Conservation (phyloP, 345 rosid genomes). For the Anastatica hierochuntica region DNA sequence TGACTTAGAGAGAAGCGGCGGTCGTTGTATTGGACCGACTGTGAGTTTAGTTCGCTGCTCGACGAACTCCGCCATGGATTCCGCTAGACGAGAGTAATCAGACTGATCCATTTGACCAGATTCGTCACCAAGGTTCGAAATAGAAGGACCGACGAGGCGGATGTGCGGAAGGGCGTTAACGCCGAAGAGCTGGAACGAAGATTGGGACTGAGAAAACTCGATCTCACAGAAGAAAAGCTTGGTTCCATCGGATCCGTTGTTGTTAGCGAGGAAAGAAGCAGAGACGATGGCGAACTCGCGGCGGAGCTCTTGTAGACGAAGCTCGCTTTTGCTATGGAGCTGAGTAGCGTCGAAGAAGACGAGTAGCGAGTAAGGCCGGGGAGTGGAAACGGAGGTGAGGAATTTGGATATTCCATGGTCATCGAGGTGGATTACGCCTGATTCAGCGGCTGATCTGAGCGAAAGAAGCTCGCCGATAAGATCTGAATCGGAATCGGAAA, state of each 20-base stretch:
- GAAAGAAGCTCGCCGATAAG: conserved; percentile 44
- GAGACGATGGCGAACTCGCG: conserved; percentile 64
- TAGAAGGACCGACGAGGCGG: conserved; percentile 55
- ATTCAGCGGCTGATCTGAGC: conserved; percentile 51
- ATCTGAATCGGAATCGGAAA: conserved; percentile 35
- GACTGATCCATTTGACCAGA: conserved; percentile 67
- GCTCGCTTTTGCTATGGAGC: conserved; percentile 51
- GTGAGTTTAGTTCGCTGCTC: conserved; percentile 47
- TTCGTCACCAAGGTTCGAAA: conserved; percentile 44
- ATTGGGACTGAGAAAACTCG: conserved; percentile 62
- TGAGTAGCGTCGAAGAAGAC: conserved; percentile 86
- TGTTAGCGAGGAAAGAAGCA: conserved; percentile 61
- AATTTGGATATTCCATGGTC: conserved; percentile 72
- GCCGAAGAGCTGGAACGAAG: conserved; percentile 59
- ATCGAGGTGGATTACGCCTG: conserved; percentile 71
- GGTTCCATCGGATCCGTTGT: conserved; percentile 32
- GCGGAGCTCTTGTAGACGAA: conserved; percentile 56
- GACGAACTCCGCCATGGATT: conserved; percentile 70
- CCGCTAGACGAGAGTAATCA: conserved; percentile 62
- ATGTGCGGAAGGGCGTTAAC: conserved; percentile 90
- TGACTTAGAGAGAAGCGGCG: conserved; percentile 44
- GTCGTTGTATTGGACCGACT: conserved; percentile 65
- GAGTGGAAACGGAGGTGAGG: conserved; percentile 53
- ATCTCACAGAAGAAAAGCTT: conserved; percentile 79
- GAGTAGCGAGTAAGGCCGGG: conserved; percentile 66